A percentile compares a stretch with the other conserved stretches of the same genome.
phyloP scores from a whole-genome alignment of 805 yeast genomes.

The Wickerhamiella shivajii region DNA sequence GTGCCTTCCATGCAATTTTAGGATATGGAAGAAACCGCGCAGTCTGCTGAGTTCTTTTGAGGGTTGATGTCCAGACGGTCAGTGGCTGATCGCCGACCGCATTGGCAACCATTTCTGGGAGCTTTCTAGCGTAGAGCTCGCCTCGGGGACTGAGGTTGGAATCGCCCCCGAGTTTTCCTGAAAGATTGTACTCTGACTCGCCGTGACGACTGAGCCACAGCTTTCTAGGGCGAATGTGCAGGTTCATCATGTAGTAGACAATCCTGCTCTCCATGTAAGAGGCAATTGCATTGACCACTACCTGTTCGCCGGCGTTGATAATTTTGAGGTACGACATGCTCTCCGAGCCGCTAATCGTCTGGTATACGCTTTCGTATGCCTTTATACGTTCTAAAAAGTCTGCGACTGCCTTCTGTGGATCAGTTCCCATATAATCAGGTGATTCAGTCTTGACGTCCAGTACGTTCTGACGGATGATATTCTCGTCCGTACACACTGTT shows the following conservation, averaged over 20 bases:
- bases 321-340: slow-evolving; percentile 67
- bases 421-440: slow-evolving; percentile 61
- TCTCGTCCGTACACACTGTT: slow-evolving; percentile 76
- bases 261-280: slow-evolving; percentile 83
- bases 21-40: slow-evolving; percentile 69
- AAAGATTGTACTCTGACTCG: slow-evolving; percentile 79
- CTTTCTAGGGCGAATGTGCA: slow-evolving; percentile 81
- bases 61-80: slow-evolving; percentile 92
- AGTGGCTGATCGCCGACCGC: slow-evolving; percentile 41
- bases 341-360: slow-evolving; percentile 45
- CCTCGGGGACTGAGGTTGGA: slow-evolving; percentile 77
- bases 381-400: slow-evolving; percentile 65
- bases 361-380: slow-evolving; percentile 59
- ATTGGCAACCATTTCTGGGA: slow-evolving; percentile 60
- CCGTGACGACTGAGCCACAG: slow-evolving; percentile 96
- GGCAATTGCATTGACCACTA: slow-evolving; percentile 74
- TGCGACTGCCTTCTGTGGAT: slow-evolving; percentile 52
- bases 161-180: slow-evolving; percentile 94
- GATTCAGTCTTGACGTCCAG: slow-evolving; percentile 75
- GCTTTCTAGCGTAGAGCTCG: slow-evolving; percentile 60
- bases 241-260: slow-evolving; percentile 89
- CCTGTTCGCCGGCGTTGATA: slow-evolving; percentile 76
- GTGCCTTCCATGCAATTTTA: slow-evolving; percentile 86
- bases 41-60: slow-evolving; percentile 84
- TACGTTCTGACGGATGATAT: slow-evolving; percentile 62